A percentile compares a stretch with the other conserved stretches of the same genome.
phyloP scores from a whole-genome alignment of 768 basidiomycete genomes.

The Guyanaporus albipodus region DNA sequence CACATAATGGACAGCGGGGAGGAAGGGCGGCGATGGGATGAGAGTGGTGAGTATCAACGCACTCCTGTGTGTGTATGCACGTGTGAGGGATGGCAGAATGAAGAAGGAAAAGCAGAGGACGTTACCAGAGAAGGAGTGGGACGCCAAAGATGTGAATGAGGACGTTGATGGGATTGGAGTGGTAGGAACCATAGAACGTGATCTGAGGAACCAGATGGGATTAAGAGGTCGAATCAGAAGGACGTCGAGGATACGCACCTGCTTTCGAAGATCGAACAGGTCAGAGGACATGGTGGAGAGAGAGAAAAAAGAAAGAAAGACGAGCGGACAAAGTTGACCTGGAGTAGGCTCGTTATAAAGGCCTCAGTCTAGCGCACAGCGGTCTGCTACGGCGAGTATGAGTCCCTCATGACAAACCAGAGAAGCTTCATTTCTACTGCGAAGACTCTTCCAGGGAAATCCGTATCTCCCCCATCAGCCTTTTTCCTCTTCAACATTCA shows the following conservation, averaged over 20 bases:
- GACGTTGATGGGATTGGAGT: slow-evolving; percentile 78
- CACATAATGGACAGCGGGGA: slow-evolving; percentile 50
- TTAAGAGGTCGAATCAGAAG: slow-evolving; percentile 8
- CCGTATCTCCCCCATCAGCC: too few species aligned
- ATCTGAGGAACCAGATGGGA: slow-evolving; percentile 45
- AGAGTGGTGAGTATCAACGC: slow-evolving; percentile 48
- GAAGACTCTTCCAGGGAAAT: too few species aligned
- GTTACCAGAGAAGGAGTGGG: slow-evolving; percentile 76
- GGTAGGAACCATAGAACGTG: slow-evolving; percentile 91
- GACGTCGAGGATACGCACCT: slow-evolving; percentile 40
- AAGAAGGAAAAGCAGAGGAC: slow-evolving; percentile 16
- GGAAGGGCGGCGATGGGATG: slow-evolving; percentile 48
- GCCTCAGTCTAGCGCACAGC: too few species aligned
- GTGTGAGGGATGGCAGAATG: slow-evolving; percentile 1
- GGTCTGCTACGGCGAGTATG: too few species aligned
- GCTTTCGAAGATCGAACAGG: slow-evolving; percentile 66
- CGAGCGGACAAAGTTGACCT: too few species aligned
- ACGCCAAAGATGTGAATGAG: slow-evolving; percentile 84
- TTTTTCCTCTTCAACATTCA: too few species aligned
- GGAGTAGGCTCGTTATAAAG: too few species aligned
- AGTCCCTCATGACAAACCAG: too few species aligned
- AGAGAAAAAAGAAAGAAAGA: too few species aligned
- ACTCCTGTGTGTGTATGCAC: slow-evolving; percentile 44
- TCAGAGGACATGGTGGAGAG: slow-evolving; percentile 31
- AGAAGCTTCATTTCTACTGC: too few species aligned